Evolutionary conservation across 495 filamentous ascomycete genomes (phyloP), one percentile per base, ranked within the genome.

Genomic region (Echria macrotheca): DNA sequence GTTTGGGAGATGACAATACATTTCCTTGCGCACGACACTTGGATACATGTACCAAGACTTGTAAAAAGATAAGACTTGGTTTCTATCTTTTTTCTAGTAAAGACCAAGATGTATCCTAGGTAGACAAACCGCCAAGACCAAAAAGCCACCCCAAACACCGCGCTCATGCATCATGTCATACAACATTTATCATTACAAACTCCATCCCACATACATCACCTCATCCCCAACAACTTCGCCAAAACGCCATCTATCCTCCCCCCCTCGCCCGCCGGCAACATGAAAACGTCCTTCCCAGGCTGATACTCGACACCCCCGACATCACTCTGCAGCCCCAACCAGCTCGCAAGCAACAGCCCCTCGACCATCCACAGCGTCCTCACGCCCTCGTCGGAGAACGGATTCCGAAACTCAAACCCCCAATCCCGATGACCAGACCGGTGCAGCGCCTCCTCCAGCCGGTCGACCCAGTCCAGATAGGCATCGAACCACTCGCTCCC

Each of bases 171-270:
- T n/a, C n/a, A n/a, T n/a, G n/a, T n/a, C n/a, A n/a, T n/a, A n/a
- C n/a, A n/a, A n/a, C n/a, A n/a, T n/a, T n/a, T n/a, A n/a, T n/a
- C n/a, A n/a, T n/a, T n/a, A n/a, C n/a, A n/a, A n/a, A n/a, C n/a
- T n/a, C n/a, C n/a, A n/a, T n/a, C n/a, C n/a, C n/a, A n/a, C n/a
- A n/a, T n/a, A n/a, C n/a, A n/a, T n/a, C n/a, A n/a, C n/a, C n/a
- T n/a, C n/a, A n/a, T n/a, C n/a, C 22, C 4, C 29, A 55, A 43
- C n/a, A 70, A 61, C 43, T 29, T 21, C 31, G 17, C 9, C 32
- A 53, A 33, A 15, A 49, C 45, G 15, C 17, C 22, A 11, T 44
- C 44, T 0, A 44, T 19, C 22, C 21, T 49, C 25, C 37, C 50
- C 39, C 9, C 39, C 5, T 45, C 26, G n/a, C n/a, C n/a, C n/a